A percentile compares a stretch with the other conserved stretches of the same genome.
Conservation (phyloP, 306 rosid species). For the Abrus precatorius region DNA sequence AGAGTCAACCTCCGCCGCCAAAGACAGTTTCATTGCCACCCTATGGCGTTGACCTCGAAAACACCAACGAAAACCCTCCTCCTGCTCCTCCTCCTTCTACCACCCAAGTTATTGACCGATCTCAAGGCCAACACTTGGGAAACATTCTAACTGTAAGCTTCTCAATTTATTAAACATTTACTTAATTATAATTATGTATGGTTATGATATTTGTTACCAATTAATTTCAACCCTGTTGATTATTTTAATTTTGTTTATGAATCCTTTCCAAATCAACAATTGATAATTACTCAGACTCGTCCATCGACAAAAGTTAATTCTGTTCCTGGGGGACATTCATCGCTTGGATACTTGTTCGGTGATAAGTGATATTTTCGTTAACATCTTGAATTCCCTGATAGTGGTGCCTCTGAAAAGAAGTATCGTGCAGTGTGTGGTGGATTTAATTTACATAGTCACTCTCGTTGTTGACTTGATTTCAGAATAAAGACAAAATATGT, state of each 20-base stretch:
- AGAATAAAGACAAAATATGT: too few species aligned
- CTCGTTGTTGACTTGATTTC: too few species aligned
- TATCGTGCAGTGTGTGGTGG: neutral
- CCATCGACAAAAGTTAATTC: conserved; percentile 81
- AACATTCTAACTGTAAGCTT: conserved; percentile 63
- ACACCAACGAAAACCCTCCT: conserved; percentile 21
- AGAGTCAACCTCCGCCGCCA: conserved; percentile 50
- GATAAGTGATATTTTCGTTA: conserved; percentile 59
- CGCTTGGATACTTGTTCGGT: conserved; percentile 89
- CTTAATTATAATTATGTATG: too few species aligned
- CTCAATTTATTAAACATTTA: neutral
- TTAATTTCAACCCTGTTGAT: too few species aligned
- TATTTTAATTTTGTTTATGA: neutral
- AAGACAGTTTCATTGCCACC: conserved; percentile 58
- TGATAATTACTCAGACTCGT: conserved; percentile 63
- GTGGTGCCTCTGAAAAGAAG: neutral
- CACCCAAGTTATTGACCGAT: conserved; percentile 38
- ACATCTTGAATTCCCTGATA: neutral
- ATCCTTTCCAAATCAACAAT: neutral
- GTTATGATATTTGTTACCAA: too few species aligned
- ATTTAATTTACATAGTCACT: too few species aligned
- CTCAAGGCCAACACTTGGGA: conserved; percentile 66
- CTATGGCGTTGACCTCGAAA: conserved; percentile 55
- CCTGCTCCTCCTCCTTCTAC: conserved; percentile 45
- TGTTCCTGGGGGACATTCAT: conserved; percentile 83